These are phyloP conservation scores for Coemansia sp. DNA, from an alignment of 371 early-diverging fungal species.

Conservation along the genomic window DNA sequence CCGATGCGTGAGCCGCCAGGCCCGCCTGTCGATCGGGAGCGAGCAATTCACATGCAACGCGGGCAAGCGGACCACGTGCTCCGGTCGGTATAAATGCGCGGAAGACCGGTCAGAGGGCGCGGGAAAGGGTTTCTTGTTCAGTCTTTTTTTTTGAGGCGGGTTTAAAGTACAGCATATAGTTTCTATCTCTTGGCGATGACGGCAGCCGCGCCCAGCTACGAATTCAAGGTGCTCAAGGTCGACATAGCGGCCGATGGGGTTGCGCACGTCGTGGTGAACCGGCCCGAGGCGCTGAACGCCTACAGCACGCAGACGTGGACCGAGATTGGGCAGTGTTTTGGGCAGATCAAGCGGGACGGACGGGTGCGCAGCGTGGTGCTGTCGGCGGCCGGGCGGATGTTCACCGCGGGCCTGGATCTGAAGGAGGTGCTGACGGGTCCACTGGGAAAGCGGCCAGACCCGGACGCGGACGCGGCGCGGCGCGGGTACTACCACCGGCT, in stretches of 20 bases:
- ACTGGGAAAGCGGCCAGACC: slow-evolving; percentile 16
- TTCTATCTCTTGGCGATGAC: background rate
- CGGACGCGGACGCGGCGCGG: slow-evolving; percentile 56
- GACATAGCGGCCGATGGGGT: slow-evolving; percentile 61
- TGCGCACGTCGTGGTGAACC: slow-evolving; percentile 78
- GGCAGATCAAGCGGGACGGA: slow-evolving; percentile 58
- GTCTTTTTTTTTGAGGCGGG: background rate
- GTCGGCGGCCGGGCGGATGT: slow-evolving; percentile 72
- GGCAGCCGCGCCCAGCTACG: background rate
- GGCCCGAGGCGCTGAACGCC: slow-evolving; percentile 80
- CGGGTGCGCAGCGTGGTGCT: slow-evolving; percentile 73
- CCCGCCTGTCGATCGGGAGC: background rate
- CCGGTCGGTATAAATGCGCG: background rate
- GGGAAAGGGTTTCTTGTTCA: no score
- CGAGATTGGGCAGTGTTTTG: slow-evolving; percentile 61
- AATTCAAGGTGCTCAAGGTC: slow-evolving; percentile 57
- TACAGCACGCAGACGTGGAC: slow-evolving; percentile 67
- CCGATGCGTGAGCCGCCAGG: background rate
- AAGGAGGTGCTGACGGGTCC: slow-evolving; percentile 47
- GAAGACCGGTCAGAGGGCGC: no score
- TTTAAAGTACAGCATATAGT: background rate
- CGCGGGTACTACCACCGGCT: slow-evolving; percentile 54
- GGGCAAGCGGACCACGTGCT: slow-evolving; percentile 1
- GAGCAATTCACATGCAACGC: slow-evolving; percentile 2
- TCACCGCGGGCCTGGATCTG: slow-evolving; percentile 90